Percentiles rank a stretch among this genome's conserved stretches.
These are phyloP conservation scores for Trichoderma sp. DNA, from an alignment of 2,329 filamentous ascomycete genomes.

Conservation along the genomic window DNA sequence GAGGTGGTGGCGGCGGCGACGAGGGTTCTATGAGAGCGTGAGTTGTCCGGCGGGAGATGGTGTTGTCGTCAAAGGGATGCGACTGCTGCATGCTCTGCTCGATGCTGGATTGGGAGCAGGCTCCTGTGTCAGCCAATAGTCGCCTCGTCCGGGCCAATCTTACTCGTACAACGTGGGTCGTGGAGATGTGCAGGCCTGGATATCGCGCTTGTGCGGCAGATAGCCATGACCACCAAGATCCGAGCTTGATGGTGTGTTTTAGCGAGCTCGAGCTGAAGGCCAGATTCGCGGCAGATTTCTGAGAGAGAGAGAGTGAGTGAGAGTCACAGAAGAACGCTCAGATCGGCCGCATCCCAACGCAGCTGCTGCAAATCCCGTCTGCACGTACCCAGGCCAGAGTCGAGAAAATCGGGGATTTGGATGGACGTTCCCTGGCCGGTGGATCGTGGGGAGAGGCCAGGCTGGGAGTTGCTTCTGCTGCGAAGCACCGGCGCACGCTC, in stretches of 20 bases:
- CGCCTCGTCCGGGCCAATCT: conserved; percentile 11
- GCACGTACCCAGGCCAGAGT: background rate
- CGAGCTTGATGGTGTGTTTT: background rate
- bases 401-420: conserved; percentile 23
- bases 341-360: conserved; percentile 11
- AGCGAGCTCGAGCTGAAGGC: background rate
- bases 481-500: background rate
- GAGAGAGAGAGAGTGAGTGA: background rate
- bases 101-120: conserved; percentile 12
- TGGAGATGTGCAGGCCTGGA: conserved; percentile 3
- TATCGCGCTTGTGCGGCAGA: conserved; percentile 17
- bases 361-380: background rate
- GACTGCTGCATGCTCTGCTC: conserved; percentile 34
- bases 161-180: conserved; percentile 20
- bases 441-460: conserved; percentile 22
- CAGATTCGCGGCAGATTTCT: background rate
- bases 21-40: conserved; percentile 1
- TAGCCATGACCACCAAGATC: conserved; percentile 18
- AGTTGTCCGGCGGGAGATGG: background rate
- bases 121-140: conserved; percentile 14
- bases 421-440: background rate
- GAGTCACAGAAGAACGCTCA: background rate
- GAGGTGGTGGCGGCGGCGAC: conserved; percentile 17
- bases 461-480: conserved; percentile 4
- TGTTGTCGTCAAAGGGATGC: conserved; percentile 30